A percentile compares a stretch with the other conserved stretches of the same genome.
These are phyloP conservation scores for Phytopythium helicoides DNA, from an alignment of 352 stramenopile genomes.

Conservation along the genomic window DNA sequence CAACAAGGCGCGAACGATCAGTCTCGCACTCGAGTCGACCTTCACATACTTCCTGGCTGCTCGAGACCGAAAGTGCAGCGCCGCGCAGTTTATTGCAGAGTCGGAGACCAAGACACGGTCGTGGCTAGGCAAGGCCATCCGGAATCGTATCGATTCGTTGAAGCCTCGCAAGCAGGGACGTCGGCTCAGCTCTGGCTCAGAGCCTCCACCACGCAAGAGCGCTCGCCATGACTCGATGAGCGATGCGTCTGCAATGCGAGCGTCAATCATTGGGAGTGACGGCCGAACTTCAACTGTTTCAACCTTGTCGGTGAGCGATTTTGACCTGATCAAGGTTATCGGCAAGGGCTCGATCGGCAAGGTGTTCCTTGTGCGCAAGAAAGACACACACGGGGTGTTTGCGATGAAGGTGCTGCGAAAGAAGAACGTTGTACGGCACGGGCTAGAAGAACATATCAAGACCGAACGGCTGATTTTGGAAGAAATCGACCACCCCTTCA, in stretches of 20 bases:
- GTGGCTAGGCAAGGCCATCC: conserved; percentile 63
- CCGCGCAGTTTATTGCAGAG: conserved; percentile 60
- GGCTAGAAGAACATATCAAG: conserved; percentile 94
- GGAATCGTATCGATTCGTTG: conserved; percentile 60
- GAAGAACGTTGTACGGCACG: conserved; percentile 89
- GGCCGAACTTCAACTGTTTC: conserved; percentile 25
- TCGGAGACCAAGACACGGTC: conserved; percentile 54
- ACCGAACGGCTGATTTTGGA: conserved; percentile 98
- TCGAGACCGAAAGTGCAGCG: conserved; percentile 48
- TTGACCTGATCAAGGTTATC: conserved; percentile 84
- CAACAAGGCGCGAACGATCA: conserved; percentile 80
- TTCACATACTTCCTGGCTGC: conserved; percentile 73
- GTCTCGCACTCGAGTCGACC: conserved; percentile 57
- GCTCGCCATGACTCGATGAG: conserved; percentile 39
- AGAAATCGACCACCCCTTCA: conserved; percentile 97
- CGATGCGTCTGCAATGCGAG: conserved; percentile 47
- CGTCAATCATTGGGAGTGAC: conserved; percentile 47
- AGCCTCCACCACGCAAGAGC: conserved; percentile 36
- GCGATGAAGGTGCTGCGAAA: conserved; percentile 99
- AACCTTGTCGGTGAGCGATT: conserved; percentile 78
- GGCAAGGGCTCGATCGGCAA: conserved; percentile 87
- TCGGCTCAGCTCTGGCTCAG: conserved; percentile 28
- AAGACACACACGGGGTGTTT: conserved; percentile 89
- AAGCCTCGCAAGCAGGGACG: conserved; percentile 59
- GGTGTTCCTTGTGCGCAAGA: conserved; percentile 85